phyloP scores from a whole-genome alignment of 345 rosid genomes.

The Ceriops decandra region DNA sequence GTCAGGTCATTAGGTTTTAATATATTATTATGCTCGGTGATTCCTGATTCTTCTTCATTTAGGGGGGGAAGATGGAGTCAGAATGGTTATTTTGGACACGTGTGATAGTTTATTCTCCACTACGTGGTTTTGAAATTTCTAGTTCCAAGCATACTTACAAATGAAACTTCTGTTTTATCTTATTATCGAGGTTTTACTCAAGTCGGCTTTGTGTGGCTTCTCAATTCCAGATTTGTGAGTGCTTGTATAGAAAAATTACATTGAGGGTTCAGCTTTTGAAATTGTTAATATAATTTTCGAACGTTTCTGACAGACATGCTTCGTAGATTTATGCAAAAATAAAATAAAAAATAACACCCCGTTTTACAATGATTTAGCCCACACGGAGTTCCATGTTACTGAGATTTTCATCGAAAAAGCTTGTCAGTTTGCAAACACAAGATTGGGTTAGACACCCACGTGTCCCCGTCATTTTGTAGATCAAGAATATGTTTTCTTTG shows the following conservation, averaged over 20 bases:
- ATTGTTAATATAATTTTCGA: conserved; percentile 22
- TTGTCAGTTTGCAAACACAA: conserved; percentile 24
- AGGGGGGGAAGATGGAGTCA: conserved; percentile 1
- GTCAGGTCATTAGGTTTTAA: conserved; percentile 11
- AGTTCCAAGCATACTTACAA: conserved; percentile 35
- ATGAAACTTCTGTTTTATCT: conserved; percentile 61
- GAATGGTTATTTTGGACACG: conserved; percentile 25
- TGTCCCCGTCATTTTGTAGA: conserved; percentile 22
- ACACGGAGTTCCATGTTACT: conserved; percentile 18
- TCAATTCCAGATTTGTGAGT: conserved; percentile 15
- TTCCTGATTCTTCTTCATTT: conserved; percentile 3
- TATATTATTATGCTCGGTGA: background rate
- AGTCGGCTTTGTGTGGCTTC: conserved; percentile 20
- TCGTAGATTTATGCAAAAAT: conserved; percentile 36
- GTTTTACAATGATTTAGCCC: conserved; percentile 7
- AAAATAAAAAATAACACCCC: conserved; percentile 22
- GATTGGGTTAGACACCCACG: conserved; percentile 26
- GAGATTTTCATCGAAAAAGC: conserved; percentile 19
- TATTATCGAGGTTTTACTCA: conserved; percentile 30
- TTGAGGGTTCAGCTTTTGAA: conserved; percentile 3
- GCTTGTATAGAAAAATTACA: conserved; percentile 7
- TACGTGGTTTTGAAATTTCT: conserved; percentile 19
- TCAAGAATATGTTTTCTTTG: conserved; percentile 1
- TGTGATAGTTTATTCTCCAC: conserved; percentile 16
- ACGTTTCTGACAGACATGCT: conserved; percentile 53